Base-by-base conservation (phyloP, 2,329 filamentous ascomycete genomes). In the Colletotrichum liriopes region DNA sequence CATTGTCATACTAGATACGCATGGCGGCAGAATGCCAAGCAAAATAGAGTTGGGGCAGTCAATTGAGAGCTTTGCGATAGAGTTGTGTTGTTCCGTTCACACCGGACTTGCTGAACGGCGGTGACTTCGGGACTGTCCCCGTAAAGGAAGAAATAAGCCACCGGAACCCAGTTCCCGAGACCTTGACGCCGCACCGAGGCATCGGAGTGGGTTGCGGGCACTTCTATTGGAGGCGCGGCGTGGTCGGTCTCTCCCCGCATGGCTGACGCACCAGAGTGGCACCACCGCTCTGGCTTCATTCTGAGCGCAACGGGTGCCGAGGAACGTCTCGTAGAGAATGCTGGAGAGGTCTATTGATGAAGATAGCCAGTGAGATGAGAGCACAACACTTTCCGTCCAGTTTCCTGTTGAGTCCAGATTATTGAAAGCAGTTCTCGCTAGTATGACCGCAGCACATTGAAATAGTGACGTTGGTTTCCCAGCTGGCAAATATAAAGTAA, bases 101-200 rank as follows among this genome's bases (percentile, higher is more conserved):
- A 18, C 39, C 39, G 20, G 32, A 51, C 14, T 47, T 29, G 45
- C 45, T n/a, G 11, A 9, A 37, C 16, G n/a, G 35, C 32, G 39
- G 11, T 11, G 58, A 32, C 11, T 0, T 60, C 54, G 59, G 52
- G 39, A 68, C 20, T 63, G 32, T 49, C 9, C 60, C 54, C 49
- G 55, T 16, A 62, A 16, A 32, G 23, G 18, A 43, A 51, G 26
- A 37, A 32, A 52, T 16, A 26, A 45, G 29, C 65, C 65, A 47
- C 51, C 65, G 51, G 43, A 41, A 16, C 5, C 29, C 35, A 54
- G 23, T 32, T 45, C 45, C 23, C 51, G 11, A 11, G 65, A 59
- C 20, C 55, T 29, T 39, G 26, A 69, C 58, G 65, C 59, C 65
- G 65, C 69, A 52, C 69, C 69, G 69, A 72, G 69, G 65, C 58